Evolutionary conservation across 306 rosid species (phyloP).

Genomic region (Acacia melanoxylon): DNA sequence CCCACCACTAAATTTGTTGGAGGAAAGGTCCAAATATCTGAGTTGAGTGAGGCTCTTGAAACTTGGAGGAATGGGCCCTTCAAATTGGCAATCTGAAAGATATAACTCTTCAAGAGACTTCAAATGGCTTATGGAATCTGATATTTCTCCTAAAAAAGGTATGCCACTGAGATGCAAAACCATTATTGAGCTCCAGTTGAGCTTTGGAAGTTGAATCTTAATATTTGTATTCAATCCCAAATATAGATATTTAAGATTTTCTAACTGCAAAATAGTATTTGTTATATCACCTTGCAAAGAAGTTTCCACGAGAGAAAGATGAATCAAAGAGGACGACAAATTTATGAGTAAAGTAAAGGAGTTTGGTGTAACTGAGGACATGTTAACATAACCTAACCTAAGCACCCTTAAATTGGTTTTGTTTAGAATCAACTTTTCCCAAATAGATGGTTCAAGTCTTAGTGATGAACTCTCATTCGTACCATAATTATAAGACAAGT

Average conservation of each 20-base stretch:
- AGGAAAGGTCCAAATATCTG: too few relatives aligned
- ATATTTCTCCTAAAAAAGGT: background rate
- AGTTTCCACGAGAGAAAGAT: fast-evolving
- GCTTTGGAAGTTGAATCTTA: too few relatives aligned
- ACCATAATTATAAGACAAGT: background rate
- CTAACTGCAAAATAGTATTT: too few relatives aligned
- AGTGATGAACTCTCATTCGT: too few relatives aligned
- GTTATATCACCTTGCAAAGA: background rate
- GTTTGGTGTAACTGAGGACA: background rate
- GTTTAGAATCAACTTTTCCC: constrained; percentile 4
- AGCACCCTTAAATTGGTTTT: background rate
- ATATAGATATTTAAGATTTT: background rate
- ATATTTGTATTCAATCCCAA: background rate
- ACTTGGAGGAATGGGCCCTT: background rate
- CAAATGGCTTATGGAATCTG: background rate
- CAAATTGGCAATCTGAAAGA: background rate
- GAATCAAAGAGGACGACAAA: constrained; percentile 16
- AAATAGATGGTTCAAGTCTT: background rate
- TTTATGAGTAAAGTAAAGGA: background rate
- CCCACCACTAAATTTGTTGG: too few relatives aligned
- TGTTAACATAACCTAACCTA: background rate
- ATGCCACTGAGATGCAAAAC: too few relatives aligned
- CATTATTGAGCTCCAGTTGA: too few relatives aligned
- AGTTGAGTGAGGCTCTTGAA: background rate
- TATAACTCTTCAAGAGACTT: background rate